phyloP scores from a whole-genome alignment of 768 basidiomycete genomes.

The Gloeostereum incarnatum region DNA sequence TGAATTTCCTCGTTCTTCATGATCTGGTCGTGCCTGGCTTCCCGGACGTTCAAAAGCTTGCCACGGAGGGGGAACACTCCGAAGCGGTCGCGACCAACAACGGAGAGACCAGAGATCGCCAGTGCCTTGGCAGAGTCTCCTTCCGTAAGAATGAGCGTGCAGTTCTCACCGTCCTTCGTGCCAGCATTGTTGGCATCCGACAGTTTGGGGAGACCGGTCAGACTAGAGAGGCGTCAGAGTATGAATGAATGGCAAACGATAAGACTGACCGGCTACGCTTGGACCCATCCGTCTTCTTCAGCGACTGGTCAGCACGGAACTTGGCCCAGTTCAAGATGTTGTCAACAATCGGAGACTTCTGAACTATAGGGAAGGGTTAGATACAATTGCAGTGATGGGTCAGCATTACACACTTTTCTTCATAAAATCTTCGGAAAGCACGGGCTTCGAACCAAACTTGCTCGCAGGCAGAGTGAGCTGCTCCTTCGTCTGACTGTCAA shows the following conservation, averaged over 20 bases:
- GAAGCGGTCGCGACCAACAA: slow-evolving; percentile 93
- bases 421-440: slow-evolving; percentile 84
- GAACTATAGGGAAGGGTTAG: slow-evolving; percentile 35
- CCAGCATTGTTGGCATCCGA: slow-evolving; percentile 98
- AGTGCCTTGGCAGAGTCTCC: slow-evolving; percentile 98
- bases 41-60: slow-evolving; percentile 94
- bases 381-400: slow-evolving; percentile 1
- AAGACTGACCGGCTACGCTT: slow-evolving; percentile 71
- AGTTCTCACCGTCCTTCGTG: slow-evolving; percentile 65
- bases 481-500: slow-evolving; percentile 99
- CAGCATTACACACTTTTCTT: slow-evolving; percentile 70
- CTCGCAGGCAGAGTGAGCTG: slow-evolving; percentile 76
- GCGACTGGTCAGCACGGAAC: slow-evolving; percentile 91
- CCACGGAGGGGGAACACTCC: slow-evolving; percentile 98
- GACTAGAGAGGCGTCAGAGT: slow-evolving; percentile 29
- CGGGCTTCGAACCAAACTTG: slow-evolving; percentile 88
- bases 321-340: slow-evolving; percentile 93
- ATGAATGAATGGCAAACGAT: neutral
- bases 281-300: slow-evolving; percentile 91
- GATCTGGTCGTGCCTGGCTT: slow-evolving; percentile 92
- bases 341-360: slow-evolving; percentile 85
- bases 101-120: slow-evolving; percentile 88
- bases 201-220: slow-evolving; percentile 87
- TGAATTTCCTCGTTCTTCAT: slow-evolving; percentile 98
- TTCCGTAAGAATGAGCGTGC: slow-evolving; percentile 96